Base-by-base conservation (phyloP, 345 rosid genomes). In the Combretum micranthum region DNA sequence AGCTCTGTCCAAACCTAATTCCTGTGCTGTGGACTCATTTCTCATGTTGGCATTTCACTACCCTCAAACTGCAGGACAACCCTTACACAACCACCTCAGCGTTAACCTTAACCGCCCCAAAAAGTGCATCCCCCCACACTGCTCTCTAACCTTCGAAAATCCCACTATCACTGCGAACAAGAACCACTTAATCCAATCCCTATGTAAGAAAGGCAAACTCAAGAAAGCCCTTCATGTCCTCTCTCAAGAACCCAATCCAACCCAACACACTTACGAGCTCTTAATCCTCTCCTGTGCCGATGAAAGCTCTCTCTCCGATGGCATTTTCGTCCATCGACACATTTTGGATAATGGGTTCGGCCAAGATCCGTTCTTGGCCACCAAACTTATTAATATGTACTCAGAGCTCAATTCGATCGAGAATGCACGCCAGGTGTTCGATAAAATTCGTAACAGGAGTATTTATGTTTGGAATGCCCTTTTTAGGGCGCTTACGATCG, bases 321-420 rank as follows among this genome's bases (percentile, higher is more conserved):
- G 82, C 49, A 64, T 58, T 59, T 55, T 64, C 19, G 84, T 92
- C 63, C 93, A 92, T 44, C 68, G 73, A 26, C 95, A 84, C 60
- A 77, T 92, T 15, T 42, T 60, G 4, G 71, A 74, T 23, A 83
- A 78, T 74, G 96, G 98, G 72, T 88, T 74, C 22, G 98, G 74
- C 63, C 88, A 86, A 68, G 98, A 92, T 44, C 90, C 96, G 13
- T 92, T 88, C 75, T 69, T 92, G 88, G 96, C 83, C 11, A 92
- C 98, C 42, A 92, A 92, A 66, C 95, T 92, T 47, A 92, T 92
- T 1, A 74, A 70, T 20, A 75, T 78, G 80, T 92, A 88, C 18
- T 71, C 90, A 0, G 68, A 66, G 51, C 61, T 92, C 47, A 87
- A 77, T 14, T 75, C 79, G 0, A 56, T 84, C 13, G 80, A 77